Evolutionary conservation across 169 alveolate species (phyloP).

Genomic region (Cryptosporidium sp.): DNA sequence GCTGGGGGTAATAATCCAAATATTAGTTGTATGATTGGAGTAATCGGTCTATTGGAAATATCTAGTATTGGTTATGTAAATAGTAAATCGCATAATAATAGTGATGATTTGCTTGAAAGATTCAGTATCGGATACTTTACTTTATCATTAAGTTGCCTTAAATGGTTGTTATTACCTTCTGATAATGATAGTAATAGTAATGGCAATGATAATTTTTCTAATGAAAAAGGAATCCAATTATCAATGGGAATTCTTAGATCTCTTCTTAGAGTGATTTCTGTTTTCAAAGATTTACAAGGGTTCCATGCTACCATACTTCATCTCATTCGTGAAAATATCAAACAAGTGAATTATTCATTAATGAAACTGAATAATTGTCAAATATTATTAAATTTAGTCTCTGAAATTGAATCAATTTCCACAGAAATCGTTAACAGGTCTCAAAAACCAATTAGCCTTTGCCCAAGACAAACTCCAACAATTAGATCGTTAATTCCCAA

Average conservation of each 20-base stretch:
- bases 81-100: background rate
- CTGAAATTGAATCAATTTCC: constrained; percentile 4
- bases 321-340: constrained; percentile 5
- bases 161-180: constrained; percentile 12
- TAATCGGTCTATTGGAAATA: constrained; percentile 40
- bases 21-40: constrained; percentile 43
- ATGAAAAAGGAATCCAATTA: background rate
- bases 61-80: constrained; percentile 53
- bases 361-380: background rate
- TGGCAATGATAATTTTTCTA: background rate
- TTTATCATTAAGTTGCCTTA: constrained; percentile 51
- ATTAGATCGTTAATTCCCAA: constrained; percentile 45
- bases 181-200: background rate
- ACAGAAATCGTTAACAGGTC: constrained; percentile 9
- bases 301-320: constrained; percentile 25
- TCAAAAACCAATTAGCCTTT: constrained; percentile 28
- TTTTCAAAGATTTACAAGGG: constrained; percentile 20
- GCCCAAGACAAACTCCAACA: constrained; percentile 61
- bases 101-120: constrained; percentile 26
- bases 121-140: constrained; percentile 57
- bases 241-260: constrained; percentile 33
- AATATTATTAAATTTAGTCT: background rate
- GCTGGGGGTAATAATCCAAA: constrained; percentile 11
- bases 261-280: constrained; percentile 15
- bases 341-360: background rate